Evolutionary conservation across 257 asterid species (phyloP).

Genomic region (Fraxinus americana): DNA sequence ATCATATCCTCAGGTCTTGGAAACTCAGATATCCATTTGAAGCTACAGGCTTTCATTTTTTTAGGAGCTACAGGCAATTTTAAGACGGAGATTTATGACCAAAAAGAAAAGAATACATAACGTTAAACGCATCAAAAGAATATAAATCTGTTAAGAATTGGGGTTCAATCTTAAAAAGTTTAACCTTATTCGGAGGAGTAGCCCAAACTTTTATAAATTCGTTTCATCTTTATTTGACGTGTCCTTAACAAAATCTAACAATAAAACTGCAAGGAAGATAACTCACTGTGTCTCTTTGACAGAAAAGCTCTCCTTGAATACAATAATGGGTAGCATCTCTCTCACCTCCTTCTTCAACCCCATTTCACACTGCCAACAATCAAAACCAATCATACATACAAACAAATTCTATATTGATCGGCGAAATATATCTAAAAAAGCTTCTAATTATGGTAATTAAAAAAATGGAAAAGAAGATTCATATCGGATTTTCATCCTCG

Average conservation of each 20-base stretch:
- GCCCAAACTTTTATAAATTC: no score
- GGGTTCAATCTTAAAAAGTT: no score
- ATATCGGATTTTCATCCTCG: not conserved
- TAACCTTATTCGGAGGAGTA: no score
- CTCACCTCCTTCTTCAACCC: conserved; percentile 83
- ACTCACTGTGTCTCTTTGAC: conserved; percentile 76
- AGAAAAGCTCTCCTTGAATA: conserved; percentile 70
- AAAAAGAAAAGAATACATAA: not conserved
- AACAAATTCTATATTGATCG: not conserved
- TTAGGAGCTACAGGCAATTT: not conserved
- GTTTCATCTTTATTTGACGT: no score
- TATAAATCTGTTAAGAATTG: no score
- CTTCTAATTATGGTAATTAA: not conserved
- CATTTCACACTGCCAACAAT: conserved; percentile 58
- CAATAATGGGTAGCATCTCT: conserved; percentile 80
- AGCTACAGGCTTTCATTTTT: not conserved
- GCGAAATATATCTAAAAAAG: not conserved
- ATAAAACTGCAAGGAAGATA: not conserved
- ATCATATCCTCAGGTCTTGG: conserved; percentile 8
- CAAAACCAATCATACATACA: not conserved
- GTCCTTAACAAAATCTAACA: not conserved
- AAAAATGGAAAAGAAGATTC: not conserved
- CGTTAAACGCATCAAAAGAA: not conserved
- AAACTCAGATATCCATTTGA: not conserved
- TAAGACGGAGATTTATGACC: not conserved